A percentile compares a stretch with the other conserved stretches of the same genome.
phyloP scores from a whole-genome alignment of 306 rosid genomes.

The Oemleria cerasiformis region DNA sequence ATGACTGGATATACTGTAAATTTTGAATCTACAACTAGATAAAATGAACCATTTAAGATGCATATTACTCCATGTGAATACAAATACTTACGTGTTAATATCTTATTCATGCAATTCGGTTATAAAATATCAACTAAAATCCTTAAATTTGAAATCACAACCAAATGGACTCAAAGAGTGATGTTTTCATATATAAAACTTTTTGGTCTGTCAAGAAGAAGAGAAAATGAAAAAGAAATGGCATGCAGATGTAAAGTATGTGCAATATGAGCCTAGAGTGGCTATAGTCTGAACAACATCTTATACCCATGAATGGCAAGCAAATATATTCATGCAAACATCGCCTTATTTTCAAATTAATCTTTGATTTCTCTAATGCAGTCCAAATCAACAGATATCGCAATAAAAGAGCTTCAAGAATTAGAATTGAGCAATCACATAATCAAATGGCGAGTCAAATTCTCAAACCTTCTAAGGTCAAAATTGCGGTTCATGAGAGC shows the following conservation, averaged over 20 bases:
- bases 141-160: neutral
- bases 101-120: no score
- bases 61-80: no score
- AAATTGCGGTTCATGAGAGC: slow-evolving; percentile 78
- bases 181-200: neutral
- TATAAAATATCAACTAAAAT: no score
- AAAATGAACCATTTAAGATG: no score
- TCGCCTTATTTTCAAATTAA: neutral
- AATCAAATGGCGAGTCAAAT: neutral
- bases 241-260: neutral
- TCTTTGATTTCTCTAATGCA: neutral
- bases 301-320: neutral
- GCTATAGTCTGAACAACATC: neutral
- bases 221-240: neutral
- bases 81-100: no score
- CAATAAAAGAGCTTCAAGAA: neutral
- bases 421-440: neutral
- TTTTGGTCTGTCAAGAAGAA: neutral
- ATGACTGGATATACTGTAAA: no score
- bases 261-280: neutral
- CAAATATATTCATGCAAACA: slow-evolving; percentile 1
- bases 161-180: neutral
- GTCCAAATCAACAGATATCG: neutral
- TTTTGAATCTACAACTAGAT: no score
- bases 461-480: slow-evolving; percentile 70